Evolutionary conservation across 2,329 filamentous ascomycete genomes (phyloP), one percentile per base, ranked within the genome.

Genomic region (Periconia macrospinosa): DNA sequence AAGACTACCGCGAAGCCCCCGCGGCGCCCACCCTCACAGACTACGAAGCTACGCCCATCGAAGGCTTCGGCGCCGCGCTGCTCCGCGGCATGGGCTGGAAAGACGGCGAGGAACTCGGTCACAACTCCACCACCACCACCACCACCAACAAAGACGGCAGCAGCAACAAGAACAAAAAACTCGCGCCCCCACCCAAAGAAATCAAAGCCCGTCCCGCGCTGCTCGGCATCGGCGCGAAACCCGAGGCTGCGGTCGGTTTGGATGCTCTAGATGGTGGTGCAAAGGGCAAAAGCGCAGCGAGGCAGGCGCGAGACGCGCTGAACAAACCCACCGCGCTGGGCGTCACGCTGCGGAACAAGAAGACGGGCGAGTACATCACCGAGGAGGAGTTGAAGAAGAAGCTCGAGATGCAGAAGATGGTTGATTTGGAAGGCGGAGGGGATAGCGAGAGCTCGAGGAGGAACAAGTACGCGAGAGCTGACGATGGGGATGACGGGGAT

Each of bases 21-120:
- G 89, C 91, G 19, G 81, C 85, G 30, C 87, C 91, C 3, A 90
- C 86, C 0, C 78, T 96, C 17, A 89, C 90, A 33, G 91, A 94
- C 66, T 97, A 97, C 75, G 88, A 89, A 54, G 86, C 88, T 13
- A 88, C 96, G 57, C 93, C 94, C 0, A 91, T 97, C 15, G 93
- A 97, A 62, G 92, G 97, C 64, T 99, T 97, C 61, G 94, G 94
- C 8, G 89, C 92, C 17, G 92, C 92, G 0, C 81, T 97, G 59
- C 81, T 99, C 35, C 86, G 92, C 30, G 92, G 92, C 10, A 97
- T 97, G 90, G 94, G 94, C 9, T 97, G 93, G 92, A 92, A 97
- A 66, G 85, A 86, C 58, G 85, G 81, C 17, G 80, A 85, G 57
- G 75, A 78, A 40, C 79, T 86, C 48, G 79, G 88, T 76, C 73